A percentile compares a stretch with the other conserved stretches of the same genome.
phyloP scores from a whole-genome alignment of 805 yeast species.

The Lipomyces oligophaga region DNA sequence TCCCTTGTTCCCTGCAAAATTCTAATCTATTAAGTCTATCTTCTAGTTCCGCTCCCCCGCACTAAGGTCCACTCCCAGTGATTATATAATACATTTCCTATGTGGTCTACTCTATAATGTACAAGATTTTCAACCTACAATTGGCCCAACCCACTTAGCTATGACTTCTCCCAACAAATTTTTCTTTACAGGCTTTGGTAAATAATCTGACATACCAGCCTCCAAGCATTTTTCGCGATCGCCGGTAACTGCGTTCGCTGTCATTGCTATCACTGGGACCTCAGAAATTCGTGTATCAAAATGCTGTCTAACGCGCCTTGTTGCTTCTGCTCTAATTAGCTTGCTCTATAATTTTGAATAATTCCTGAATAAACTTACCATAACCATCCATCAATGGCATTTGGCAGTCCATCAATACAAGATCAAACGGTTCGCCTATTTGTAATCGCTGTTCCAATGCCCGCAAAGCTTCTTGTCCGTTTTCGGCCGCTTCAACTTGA shows the following conservation, averaged over 20 bases:
- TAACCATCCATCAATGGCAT: slow-evolving; percentile 31
- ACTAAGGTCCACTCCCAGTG: no score
- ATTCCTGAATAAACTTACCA: slow-evolving; percentile 12
- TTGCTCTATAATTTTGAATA: background rate
- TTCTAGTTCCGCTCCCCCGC: no score
- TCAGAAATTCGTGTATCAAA: slow-evolving; percentile 4
- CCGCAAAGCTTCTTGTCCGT: slow-evolving; percentile 26
- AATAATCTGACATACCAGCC: slow-evolving; percentile 74
- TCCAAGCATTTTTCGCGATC: slow-evolving; percentile 68
- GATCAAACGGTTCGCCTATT: slow-evolving; percentile 13
- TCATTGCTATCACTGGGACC: slow-evolving; percentile 55
- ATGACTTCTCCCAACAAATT: slow-evolving; percentile 15
- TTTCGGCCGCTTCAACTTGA: slow-evolving; percentile 26
- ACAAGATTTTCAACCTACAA: no score
- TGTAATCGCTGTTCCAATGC: slow-evolving; percentile 16
- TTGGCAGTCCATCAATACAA: slow-evolving; percentile 30
- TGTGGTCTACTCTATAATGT: no score
- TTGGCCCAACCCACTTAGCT: slow-evolving; percentile 15
- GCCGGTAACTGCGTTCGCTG: slow-evolving; percentile 79
- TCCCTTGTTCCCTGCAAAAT: no score
- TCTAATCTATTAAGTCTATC: no score
- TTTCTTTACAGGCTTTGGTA: slow-evolving; percentile 53
- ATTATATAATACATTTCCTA: no score
- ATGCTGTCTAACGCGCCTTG: slow-evolving; percentile 19
- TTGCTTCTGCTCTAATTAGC: slow-evolving; percentile 14